Evolutionary conservation across 306 rosid species (phyloP), one percentile per base, ranked within the genome.

Genomic region (Oxytropis ochrocephala): DNA sequence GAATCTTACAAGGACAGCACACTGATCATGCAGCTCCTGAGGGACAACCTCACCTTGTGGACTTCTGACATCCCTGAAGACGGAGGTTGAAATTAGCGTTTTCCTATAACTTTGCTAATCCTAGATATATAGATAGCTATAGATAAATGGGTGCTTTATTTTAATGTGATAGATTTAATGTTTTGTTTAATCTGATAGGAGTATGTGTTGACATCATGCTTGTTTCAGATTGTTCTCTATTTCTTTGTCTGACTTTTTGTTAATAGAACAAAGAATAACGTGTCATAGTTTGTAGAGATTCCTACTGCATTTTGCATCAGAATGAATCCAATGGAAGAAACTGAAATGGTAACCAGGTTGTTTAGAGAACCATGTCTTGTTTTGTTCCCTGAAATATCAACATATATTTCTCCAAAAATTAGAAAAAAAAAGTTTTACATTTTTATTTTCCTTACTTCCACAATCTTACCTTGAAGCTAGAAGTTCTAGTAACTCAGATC

Each of bases 1-100:
- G 92, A 89, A 48, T 84, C 92, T 63, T 84, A 81, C 92, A 89
- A 84, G 36, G 88, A 89, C 67, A 84, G 86, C 72, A 78, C 88
- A 64, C 86, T 86, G 11, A 86, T 88, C 46, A 78, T 86, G 86
- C 91, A 89, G 79, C 88, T 89, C 54, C 78, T 89, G 58, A 89
- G 86, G 85, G 96, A 89, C 41, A 89, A 86, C 77, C 92, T 89
- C 74, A 79, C 82, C 24, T 38, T 89, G 69, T 89, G 91, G 96
- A 88, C 89, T 47, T 84, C 95, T 8, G 89, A 88, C 79, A 73
- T 80, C 58, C 81, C 86, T 2, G 89, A 85, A 13, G 86, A 79
- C 30, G 91, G 85, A 78, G 95, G 86, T 55, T 29, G 55, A 74
- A 46, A 62, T 38, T 29, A 57, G 10, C 59, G 14, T 33, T 56